Percentiles rank a stretch among this genome's conserved stretches.
Evolutionary conservation across 2,329 filamentous ascomycete genomes (phyloP).

Genomic region (Monosporascus sp.): DNA sequence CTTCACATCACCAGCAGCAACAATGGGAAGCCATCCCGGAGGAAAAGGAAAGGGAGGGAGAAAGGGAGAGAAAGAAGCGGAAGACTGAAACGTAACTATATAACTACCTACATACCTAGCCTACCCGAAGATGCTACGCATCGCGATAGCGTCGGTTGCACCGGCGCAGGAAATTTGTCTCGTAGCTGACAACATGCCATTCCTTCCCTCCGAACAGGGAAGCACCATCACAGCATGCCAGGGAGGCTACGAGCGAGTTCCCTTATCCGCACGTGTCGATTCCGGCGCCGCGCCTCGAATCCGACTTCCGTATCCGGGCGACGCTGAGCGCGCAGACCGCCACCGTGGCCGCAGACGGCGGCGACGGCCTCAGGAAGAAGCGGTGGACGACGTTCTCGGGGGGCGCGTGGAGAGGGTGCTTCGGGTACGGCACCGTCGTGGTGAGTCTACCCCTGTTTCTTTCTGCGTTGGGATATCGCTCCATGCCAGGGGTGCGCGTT

Average conservation of each 20-base stretch:
- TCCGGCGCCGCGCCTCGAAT: conserved; percentile 18
- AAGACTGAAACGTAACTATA: too few relatives aligned
- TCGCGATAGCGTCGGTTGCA: too few relatives aligned
- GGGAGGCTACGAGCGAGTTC: conserved; percentile 9
- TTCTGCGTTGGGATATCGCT: not conserved
- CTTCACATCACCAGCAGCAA: too few relatives aligned
- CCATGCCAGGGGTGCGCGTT: not conserved
- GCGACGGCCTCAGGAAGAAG: conserved; percentile 6
- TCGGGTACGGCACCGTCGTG: conserved; percentile 21
- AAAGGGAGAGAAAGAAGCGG: too few relatives aligned
- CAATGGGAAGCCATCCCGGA: too few relatives aligned
- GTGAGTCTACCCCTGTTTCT: conserved; percentile 9
- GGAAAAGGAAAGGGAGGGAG: too few relatives aligned
- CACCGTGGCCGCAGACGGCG: conserved; percentile 17
- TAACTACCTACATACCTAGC: too few relatives aligned
- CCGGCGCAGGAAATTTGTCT: too few relatives aligned
- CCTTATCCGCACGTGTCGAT: conserved; percentile 20
- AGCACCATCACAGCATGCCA: conserved; percentile 1
- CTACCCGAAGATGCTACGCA: too few relatives aligned
- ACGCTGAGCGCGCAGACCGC: conserved; percentile 20
- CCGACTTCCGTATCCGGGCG: conserved; percentile 24
- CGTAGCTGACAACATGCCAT: too few relatives aligned
- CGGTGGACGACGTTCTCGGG: conserved; percentile 22
- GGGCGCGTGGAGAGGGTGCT: conserved; percentile 22
- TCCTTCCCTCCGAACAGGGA: too few relatives aligned